A percentile compares a stretch with the other conserved stretches of the same genome.
phyloP scores from a whole-genome alignment of 805 yeast species.

The Dipodascus albidus region DNA sequence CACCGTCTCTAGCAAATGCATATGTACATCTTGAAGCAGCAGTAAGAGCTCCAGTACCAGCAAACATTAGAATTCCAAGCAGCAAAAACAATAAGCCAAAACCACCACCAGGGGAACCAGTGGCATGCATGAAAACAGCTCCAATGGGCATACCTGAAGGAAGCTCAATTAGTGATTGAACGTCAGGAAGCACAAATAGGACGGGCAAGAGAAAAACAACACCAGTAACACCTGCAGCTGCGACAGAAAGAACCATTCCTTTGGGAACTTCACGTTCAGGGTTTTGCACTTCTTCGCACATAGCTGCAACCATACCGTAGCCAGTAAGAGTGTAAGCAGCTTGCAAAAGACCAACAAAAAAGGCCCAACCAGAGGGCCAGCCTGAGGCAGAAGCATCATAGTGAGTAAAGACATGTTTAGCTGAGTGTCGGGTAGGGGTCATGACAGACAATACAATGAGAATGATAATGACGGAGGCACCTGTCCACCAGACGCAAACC shows the following conservation, averaged over 20 bases:
- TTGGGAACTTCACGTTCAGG: conserved; percentile 69
- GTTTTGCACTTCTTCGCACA: conserved; percentile 68
- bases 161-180: conserved; percentile 53
- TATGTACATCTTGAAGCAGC: conserved; percentile 76
- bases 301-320: conserved; percentile 69
- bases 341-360: conserved; percentile 66
- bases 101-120: conserved; percentile 15
- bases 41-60: conserved; percentile 64
- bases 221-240: conserved; percentile 58
- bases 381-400: conserved; percentile 30
- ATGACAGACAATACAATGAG: conserved; percentile 13
- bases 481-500: conserved; percentile 14
- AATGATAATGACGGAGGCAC: conserved; percentile 11
- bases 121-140: conserved; percentile 53
- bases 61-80: conserved; percentile 51
- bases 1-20: conserved; percentile 76
- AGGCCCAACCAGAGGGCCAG: conserved; percentile 62
- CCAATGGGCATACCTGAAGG: conserved; percentile 74
- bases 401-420: conserved; percentile 23
- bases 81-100: conserved; percentile 36
- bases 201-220: conserved; percentile 62
- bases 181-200: conserved; percentile 59
- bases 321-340: conserved; percentile 74
- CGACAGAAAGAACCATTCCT: conserved; percentile 56
- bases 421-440: conserved; percentile 14